Evolutionary conservation across 2,329 filamentous ascomycete genomes (phyloP), one percentile per base, ranked within the genome.

Genomic region (Podosphaera xanthii): DNA sequence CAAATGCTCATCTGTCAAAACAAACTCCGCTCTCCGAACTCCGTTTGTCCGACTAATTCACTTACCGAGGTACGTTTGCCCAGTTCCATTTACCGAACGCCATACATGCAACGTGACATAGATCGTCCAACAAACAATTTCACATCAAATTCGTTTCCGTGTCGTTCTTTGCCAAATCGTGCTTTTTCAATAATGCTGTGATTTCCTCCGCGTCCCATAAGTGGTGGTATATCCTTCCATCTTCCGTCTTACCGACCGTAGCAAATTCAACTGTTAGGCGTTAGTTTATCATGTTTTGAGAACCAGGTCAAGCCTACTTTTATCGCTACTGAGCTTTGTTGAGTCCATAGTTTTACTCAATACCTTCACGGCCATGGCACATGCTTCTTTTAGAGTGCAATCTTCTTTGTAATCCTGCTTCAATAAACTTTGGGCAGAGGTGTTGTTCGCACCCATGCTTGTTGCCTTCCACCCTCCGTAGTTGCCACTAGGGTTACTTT

Each of bases 351-450:
- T 98, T 83, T 98, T 98, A 80, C 92, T 97, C 65, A 98, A 75
- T 63, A 98, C 92, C 80, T 98, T 98, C 71, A 98, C 92, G 9
- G 92, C 92, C 78, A 96, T 85, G 59, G 86, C 89, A 71, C 92
- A 98, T 3, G 94, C 92, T 76, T 98, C 92, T 76, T 95, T 87
- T 69, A 98, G 73, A 65, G 87, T 85, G 72, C 90, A 97, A 67
- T 97, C 90, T 74, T 98, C 92, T 78, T 97, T 96, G 77, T 98
- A 98, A 73, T 98, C 92, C 73, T 98, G 92, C 80, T 98, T 98
- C 72, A 98, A 74, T 73, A 98, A 74, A 73, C 89, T 95, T 74
- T 96, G 90, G 8, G 94, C 94, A 68, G 88, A 95, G 52, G 92
- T 92, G 71, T 97, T 96, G 78, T 98, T 98, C 63, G 94, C 94